phyloP scores from a whole-genome alignment of 2,329 filamentous ascomycete species.

The Beauveria brongniartii region DNA sequence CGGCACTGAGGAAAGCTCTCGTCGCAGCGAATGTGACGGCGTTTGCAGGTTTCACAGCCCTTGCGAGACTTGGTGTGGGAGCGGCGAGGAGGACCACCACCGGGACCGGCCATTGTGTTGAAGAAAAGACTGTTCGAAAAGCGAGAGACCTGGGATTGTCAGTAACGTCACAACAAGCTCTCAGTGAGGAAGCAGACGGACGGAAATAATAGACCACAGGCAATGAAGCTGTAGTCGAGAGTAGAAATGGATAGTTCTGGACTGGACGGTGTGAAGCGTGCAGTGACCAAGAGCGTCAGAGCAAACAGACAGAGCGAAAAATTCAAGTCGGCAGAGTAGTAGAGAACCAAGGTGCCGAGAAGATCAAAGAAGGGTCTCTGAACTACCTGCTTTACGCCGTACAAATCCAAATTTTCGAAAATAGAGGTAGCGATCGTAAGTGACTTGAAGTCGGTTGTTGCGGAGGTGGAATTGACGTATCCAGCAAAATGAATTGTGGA shows the following conservation, averaged over 20 bases:
- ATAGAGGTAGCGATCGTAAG: slow-evolving; percentile 29
- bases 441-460: slow-evolving; percentile 14
- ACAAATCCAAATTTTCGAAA: slow-evolving; percentile 8
- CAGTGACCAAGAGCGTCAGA: background rate
- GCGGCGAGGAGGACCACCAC: slow-evolving; percentile 80
- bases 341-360: background rate
- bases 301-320: background rate
- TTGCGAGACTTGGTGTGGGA: slow-evolving; percentile 99
- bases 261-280: background rate
- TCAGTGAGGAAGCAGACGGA: background rate
- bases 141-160: slow-evolving; percentile 18
- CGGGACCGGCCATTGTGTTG: slow-evolving; percentile 75
- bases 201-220: slow-evolving; percentile 20
- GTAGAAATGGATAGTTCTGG: slow-evolving; percentile 28
- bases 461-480: background rate
- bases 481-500: slow-evolving; percentile 7
- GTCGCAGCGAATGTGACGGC: slow-evolving; percentile 93
- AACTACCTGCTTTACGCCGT: background rate
- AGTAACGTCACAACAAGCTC: background rate
- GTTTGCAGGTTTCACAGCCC: slow-evolving; percentile 97
- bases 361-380: background rate
- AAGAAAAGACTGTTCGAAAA: slow-evolving; percentile 17
- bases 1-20: slow-evolving; percentile 97
- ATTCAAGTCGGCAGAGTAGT: background rate
- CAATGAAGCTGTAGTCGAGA: slow-evolving; percentile 22